These are phyloP conservation scores for Candida hispaniensis DNA, from an alignment of 805 yeast species.

Conservation along the genomic window DNA sequence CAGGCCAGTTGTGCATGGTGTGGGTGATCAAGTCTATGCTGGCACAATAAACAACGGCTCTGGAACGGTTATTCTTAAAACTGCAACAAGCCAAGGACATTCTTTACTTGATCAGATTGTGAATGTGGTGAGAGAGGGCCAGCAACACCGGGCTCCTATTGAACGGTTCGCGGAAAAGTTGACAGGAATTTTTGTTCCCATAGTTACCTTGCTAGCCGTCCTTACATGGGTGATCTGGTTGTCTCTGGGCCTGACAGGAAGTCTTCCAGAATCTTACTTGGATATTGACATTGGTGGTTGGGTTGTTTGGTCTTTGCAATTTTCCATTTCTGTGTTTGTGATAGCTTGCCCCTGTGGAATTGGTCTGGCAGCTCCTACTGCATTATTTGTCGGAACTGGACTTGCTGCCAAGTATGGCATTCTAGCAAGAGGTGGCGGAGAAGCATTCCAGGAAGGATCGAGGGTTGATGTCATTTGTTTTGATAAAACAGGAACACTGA, in stretches of 20 bases:
- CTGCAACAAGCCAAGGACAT: constrained; percentile 49
- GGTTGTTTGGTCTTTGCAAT: constrained; percentile 67
- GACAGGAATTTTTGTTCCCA: constrained; percentile 65
- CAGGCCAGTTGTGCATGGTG: constrained; percentile 42
- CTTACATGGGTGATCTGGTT: constrained; percentile 64
- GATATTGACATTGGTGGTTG: constrained; percentile 64
- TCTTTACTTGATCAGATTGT: constrained; percentile 64
- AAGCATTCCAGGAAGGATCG: constrained; percentile 70
- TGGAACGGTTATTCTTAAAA: constrained; percentile 42
- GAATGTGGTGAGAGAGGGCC: constrained; percentile 61
- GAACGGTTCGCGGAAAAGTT: constrained; percentile 58
- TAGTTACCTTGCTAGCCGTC: constrained; percentile 50
- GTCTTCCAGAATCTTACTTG: constrained; percentile 43
- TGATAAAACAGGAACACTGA: constrained; percentile 71
- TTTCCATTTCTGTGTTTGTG: constrained; percentile 69
- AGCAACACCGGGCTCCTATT: constrained; percentile 59
- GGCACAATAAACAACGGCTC: constrained; percentile 62
- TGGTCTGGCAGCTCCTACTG: constrained; percentile 79
- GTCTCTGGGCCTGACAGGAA: constrained; percentile 42
- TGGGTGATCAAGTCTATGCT: constrained; percentile 60
- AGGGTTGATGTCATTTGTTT: constrained; percentile 53
- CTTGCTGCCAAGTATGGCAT: constrained; percentile 69
- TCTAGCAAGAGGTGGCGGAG: constrained; percentile 71
- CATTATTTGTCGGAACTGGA: constrained; percentile 69
- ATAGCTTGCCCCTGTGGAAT: constrained; percentile 82